Conservation (phyloP, 202 grass and related monocot genomes). For the Saccharum hybrid region DNA sequence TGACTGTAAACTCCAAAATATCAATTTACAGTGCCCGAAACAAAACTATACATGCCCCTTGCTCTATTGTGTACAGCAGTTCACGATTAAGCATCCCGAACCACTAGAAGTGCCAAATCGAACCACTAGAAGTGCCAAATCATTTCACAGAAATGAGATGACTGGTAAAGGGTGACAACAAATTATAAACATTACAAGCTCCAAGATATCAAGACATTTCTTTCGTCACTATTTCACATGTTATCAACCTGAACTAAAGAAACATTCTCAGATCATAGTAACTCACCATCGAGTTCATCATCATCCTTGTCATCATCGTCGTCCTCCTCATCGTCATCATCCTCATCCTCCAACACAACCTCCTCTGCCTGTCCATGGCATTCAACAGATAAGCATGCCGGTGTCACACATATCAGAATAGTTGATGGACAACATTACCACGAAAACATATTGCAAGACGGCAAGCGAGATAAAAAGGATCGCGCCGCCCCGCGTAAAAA, state of each 20-base stretch:
- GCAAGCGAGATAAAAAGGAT: background rate
- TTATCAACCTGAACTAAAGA: background rate
- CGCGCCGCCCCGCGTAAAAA: background rate
- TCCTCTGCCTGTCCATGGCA: conserved; percentile 45
- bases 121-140: background rate
- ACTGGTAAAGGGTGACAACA: background rate
- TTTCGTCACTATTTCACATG: background rate
- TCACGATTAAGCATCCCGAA: background rate
- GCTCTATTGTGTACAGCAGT: background rate
- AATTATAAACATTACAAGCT: background rate
- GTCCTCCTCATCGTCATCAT: conserved; percentile 60
- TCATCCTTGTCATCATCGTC: conserved; percentile 72
- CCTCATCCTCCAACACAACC: conserved; percentile 70
- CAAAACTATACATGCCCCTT: background rate
- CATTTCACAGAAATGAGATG: background rate
- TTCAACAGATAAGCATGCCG: background rate
- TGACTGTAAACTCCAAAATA: background rate
- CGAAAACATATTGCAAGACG: background rate
- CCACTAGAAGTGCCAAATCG: background rate
- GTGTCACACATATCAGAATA: background rate
- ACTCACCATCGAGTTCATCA: conserved; percentile 58
- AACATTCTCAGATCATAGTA: background rate
- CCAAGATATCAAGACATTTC: background rate
- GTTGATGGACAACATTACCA: background rate
- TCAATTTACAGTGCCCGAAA: background rate